These are phyloP conservation scores for Citeromyces siamensis DNA, from an alignment of 1,139 yeast species.

Conservation along the genomic window DNA sequence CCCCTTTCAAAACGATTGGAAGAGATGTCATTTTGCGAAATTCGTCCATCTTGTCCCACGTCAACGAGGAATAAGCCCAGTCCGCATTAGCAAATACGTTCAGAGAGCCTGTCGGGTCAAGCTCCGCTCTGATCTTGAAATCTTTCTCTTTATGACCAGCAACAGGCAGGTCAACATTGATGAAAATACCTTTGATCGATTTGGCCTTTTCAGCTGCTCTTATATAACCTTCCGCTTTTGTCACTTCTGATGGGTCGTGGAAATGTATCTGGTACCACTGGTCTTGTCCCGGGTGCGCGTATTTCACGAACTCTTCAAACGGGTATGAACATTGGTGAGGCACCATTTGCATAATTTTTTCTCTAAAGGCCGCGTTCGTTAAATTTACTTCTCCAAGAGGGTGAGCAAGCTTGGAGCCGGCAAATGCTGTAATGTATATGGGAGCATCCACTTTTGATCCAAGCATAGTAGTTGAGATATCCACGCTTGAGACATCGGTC, in stretches of 20 bases:
- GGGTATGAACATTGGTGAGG: constrained; percentile 37
- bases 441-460: constrained; percentile 35
- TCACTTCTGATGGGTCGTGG: constrained; percentile 23
- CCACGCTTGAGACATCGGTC: constrained; percentile 25
- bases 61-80: constrained; percentile 20
- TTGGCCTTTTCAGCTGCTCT: constrained; percentile 21
- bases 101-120: constrained; percentile 15
- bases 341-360: constrained; percentile 35
- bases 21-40: constrained; percentile 31
- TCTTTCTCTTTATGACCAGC: constrained; percentile 38
- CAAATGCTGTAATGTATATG: constrained; percentile 55
- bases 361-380: constrained; percentile 30
- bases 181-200: constrained; percentile 39
- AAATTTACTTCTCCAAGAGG: constrained; percentile 48
- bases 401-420: constrained; percentile 52
- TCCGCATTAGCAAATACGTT: constrained; percentile 13
- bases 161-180: constrained; percentile 47
- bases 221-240: constrained; percentile 17
- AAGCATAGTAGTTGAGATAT: constrained; percentile 26
- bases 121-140: constrained; percentile 15
- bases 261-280: constrained; percentile 44
- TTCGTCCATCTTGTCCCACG: constrained; percentile 22
- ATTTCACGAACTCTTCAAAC: constrained; percentile 32
- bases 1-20: constrained; percentile 43
- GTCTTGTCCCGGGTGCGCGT: constrained; percentile 25